These are phyloP conservation scores for Petunia secreta DNA, from an alignment of 257 asterid genomes.

Conservation along the genomic window DNA sequence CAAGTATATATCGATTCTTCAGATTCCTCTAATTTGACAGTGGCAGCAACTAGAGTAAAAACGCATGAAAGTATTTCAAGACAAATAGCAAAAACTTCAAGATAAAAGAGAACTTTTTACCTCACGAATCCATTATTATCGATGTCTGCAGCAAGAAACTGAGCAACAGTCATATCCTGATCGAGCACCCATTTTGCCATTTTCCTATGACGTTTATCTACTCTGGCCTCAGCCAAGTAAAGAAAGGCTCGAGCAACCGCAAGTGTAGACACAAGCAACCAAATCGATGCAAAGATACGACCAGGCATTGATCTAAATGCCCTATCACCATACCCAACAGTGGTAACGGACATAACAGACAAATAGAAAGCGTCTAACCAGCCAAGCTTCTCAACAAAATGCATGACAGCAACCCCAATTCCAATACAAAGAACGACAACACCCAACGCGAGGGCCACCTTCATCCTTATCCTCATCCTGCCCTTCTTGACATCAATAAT, in stretches of 20 bases:
- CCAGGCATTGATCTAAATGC: conserved; percentile 79
- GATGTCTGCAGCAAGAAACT: conserved; percentile 94
- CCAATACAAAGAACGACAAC: conserved; percentile 91
- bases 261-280: conserved; percentile 95
- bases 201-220: conserved; percentile 80
- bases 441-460: conserved; percentile 84
- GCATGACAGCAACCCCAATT: conserved; percentile 75
- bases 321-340: conserved; percentile 96
- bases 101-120: conserved; percentile 41
- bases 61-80: background rate
- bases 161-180: conserved; percentile 91
- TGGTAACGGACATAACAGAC: conserved; percentile 96
- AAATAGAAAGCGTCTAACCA: conserved; percentile 85
- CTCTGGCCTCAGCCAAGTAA: conserved; percentile 94
- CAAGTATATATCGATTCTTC: background rate
- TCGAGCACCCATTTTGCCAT: conserved; percentile 97
- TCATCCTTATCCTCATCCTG: conserved; percentile 94
- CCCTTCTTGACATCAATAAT: conserved; percentile 94
- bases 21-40: conserved; percentile 3
- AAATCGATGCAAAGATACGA: conserved; percentile 84
- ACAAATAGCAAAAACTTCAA: conserved; percentile 10
- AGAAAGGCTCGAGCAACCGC: conserved; percentile 99
- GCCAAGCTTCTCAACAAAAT: conserved; percentile 72
- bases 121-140: conserved; percentile 89
- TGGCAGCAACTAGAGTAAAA: conserved; percentile 6